Conservation (phyloP, 2,329 filamentous ascomycete genomes). For the Fusarium pseudoanthophilum region DNA sequence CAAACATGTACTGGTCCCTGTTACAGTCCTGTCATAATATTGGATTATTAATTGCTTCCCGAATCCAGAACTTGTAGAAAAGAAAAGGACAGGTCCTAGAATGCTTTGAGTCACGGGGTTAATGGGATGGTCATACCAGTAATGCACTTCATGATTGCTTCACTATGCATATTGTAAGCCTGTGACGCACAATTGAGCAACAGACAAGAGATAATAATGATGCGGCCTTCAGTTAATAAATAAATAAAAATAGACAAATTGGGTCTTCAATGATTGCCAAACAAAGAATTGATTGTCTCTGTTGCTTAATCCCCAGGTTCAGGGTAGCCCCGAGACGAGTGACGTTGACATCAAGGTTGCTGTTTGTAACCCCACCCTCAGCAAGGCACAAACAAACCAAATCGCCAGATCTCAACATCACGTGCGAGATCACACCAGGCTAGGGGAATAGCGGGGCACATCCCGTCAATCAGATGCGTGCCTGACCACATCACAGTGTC, state of each 20-base stretch:
- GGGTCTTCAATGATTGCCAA: background rate
- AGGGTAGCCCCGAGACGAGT: conserved; percentile 35
- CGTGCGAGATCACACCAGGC: conserved; percentile 39
- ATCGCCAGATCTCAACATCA: conserved; percentile 34
- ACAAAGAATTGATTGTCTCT: background rate
- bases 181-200: background rate
- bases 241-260: background rate
- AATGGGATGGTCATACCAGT: too few relatives aligned
- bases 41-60: background rate
- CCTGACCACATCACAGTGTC: conserved; percentile 25
- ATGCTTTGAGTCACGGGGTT: background rate
- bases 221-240: background rate
- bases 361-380: conserved; percentile 37
- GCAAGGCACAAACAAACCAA: conserved; percentile 41
- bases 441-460: conserved; percentile 27
- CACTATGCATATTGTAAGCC: background rate
- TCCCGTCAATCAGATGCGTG: conserved; percentile 31
- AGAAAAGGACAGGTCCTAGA: too few relatives aligned
- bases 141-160: background rate
- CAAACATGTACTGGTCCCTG: background rate
- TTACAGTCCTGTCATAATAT: background rate
- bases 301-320: conserved; percentile 22
- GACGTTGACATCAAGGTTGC: conserved; percentile 44
- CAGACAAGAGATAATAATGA: background rate
- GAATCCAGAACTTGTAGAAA: too few relatives aligned